Evolutionary conservation across 306 rosid genomes (phyloP).

Genomic region (Vigna hirtella): DNA sequence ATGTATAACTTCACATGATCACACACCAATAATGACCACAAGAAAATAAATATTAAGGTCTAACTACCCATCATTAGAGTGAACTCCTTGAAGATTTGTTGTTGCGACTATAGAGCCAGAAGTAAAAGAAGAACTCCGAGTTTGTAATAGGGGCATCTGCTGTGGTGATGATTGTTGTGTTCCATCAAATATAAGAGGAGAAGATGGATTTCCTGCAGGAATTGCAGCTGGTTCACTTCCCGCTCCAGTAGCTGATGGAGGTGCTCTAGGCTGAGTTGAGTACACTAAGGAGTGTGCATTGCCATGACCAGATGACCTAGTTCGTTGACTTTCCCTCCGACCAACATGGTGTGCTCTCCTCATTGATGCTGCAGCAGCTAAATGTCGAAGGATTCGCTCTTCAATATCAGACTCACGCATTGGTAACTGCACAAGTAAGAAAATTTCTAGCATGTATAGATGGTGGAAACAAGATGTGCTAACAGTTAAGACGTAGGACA

Average conservation of each 20-base stretch:
- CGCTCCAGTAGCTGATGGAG: constrained; percentile 52
- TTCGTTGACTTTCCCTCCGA: constrained; percentile 67
- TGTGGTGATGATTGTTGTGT: constrained; percentile 54
- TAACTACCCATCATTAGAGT: constrained; percentile 54
- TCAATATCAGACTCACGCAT: constrained; percentile 66
- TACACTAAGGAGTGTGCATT: constrained; percentile 62
- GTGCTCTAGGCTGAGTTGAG: constrained; percentile 60
- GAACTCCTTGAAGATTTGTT: constrained; percentile 55
- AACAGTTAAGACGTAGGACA: constrained; percentile 14
- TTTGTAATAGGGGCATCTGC: constrained; percentile 51
- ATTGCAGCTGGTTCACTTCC: constrained; percentile 59
- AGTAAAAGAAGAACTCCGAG: constrained; percentile 55
- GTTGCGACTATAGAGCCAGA: constrained; percentile 48
- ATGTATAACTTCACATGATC: not conserved
- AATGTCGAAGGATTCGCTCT: constrained; percentile 78
- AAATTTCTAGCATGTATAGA: constrained; percentile 20
- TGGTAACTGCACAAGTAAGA: constrained; percentile 59
- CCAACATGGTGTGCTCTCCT: constrained; percentile 72
- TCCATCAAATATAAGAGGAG: constrained; percentile 57
- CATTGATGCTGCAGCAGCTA: constrained; percentile 87
- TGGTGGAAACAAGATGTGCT: not conserved
- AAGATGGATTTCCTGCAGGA: constrained; percentile 63
- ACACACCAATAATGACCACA: not conserved
- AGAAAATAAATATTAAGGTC: constrained; percentile 11
- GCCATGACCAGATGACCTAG: constrained; percentile 63